Evolutionary conservation across 192 early-diverging fungal species (phyloP), one percentile per base, ranked within the genome.

Genomic region (Hyaloraphidium curvatum): DNA sequence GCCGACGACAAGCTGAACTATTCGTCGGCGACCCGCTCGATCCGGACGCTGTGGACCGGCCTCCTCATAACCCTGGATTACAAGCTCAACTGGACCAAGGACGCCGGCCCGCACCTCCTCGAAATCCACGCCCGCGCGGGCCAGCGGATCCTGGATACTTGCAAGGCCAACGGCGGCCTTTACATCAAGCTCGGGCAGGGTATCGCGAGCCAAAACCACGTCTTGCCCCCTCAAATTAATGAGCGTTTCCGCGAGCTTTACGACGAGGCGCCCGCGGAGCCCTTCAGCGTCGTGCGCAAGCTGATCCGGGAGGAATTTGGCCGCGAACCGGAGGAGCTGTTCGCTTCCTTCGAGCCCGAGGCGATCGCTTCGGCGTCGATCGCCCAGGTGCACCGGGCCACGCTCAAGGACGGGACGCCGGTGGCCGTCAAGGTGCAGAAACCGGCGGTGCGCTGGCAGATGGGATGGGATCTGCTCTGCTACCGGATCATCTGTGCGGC

Each of bases 281-380:
- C 81, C 0, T 81, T 78, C 33, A 43, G 57, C 3, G 61, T 67
- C 3, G 79, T 91, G 1, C 70, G 65, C 30, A 67, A 67, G 11
- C 79, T 88, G 19, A 74, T 96, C 54, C 58, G 56, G 48, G 62
- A 70, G 21, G 79, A 89, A 28, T 77, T 91, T 58, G 70, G 70
- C 14, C 64, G 71, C 1, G 55, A 64, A 0, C 66, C 81, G 5
- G 63, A 73, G 4, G 72, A 77, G 3, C 35, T 86, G 26, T 96
- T 92, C 70, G 61, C 57, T 3, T 68, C 71, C 1, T 92, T 96
- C 61, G 75, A 76, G 16, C 48, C 56, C 2, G 29, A 61, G 11
- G 82, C 91, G 4, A 63, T 87, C 11, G 91, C 88, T 0, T 82
- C 82, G 3, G 91, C 91, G 0, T 91, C 88, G n/a, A 86, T 96